Conservation (phyloP, 495 filamentous ascomycete species). For the Aspergillus indologenus region DNA sequence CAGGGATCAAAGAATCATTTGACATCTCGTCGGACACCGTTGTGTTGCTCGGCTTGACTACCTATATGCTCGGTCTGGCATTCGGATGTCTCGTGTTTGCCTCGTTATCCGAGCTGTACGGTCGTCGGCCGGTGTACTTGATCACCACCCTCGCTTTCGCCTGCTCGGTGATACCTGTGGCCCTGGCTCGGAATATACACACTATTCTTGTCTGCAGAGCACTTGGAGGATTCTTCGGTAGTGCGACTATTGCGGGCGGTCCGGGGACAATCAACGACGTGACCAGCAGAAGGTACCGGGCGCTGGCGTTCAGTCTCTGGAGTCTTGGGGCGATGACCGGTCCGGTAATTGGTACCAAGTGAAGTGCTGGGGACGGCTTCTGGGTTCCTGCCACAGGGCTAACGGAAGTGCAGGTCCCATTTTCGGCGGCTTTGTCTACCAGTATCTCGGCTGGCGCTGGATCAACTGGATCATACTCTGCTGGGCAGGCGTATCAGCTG, state of each 20-base stretch:
- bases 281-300: slow-evolving; percentile 60
- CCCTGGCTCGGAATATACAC: slow-evolving; percentile 61
- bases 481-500: slow-evolving; percentile 48
- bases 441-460: slow-evolving; percentile 79
- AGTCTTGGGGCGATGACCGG: slow-evolving; percentile 70
- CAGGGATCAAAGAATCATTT: slow-evolving; percentile 57
- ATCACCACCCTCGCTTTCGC: slow-evolving; percentile 57
- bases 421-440: slow-evolving; percentile 68
- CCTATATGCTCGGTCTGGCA: slow-evolving; percentile 66
- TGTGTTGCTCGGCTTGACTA: slow-evolving; percentile 70
- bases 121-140: slow-evolving; percentile 66
- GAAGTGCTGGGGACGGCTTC: not conserved
- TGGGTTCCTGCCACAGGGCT: slow-evolving; percentile 31
- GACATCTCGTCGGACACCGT: slow-evolving; percentile 49
- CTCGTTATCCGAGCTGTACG: slow-evolving; percentile 74
- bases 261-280: slow-evolving; percentile 78
- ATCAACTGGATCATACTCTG: slow-evolving; percentile 78
- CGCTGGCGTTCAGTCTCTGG: slow-evolving; percentile 65
- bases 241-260: slow-evolving; percentile 64
- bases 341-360: slow-evolving; percentile 32
- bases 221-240: slow-evolving; percentile 63
- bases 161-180: slow-evolving; percentile 65
- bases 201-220: slow-evolving; percentile 57
- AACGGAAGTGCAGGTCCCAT: slow-evolving; percentile 45
- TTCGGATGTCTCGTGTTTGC: slow-evolving; percentile 67